These are phyloP conservation scores for Pseudopyrenochaeta lycopersici DNA, from an alignment of 2,329 filamentous ascomycete genomes.

Conservation along the genomic window DNA sequence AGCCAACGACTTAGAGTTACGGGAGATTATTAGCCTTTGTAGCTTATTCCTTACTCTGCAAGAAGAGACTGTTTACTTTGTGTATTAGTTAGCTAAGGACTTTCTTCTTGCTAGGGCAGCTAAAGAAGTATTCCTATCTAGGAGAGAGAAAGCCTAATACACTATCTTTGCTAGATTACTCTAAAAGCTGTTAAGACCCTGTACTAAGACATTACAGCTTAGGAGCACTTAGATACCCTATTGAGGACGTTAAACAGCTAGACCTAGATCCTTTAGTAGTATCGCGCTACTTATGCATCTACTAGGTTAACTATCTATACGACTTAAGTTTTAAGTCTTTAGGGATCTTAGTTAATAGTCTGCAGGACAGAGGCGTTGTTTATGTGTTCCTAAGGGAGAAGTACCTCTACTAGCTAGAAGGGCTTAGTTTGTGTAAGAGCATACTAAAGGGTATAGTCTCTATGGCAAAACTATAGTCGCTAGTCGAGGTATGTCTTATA, in stretches of 20 bases:
- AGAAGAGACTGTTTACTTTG: too few relatives aligned
- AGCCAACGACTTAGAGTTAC: conserved; percentile 2
- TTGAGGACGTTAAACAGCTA: conserved; percentile 25
- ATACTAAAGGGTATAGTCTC: conserved; percentile 7
- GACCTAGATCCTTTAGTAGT: conserved; percentile 35
- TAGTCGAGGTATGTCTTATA: too few relatives aligned
- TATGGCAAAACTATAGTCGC: conserved; percentile 1
- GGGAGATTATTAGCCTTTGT: too few relatives aligned
- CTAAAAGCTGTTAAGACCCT: conserved; percentile 23
- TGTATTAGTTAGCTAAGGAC: too few relatives aligned
- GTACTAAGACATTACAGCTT: conserved; percentile 36
- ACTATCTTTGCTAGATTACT: conserved; percentile 43
- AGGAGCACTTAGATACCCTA: conserved; percentile 18
- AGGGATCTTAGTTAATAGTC: too few relatives aligned
- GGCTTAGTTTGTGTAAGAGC: conserved; percentile 10
- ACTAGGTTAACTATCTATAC: conserved; percentile 47
- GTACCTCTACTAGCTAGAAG: too few relatives aligned
- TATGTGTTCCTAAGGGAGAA: conserved; percentile 6
- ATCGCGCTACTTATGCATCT: conserved; percentile 38
- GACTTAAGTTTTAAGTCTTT: conserved; percentile 5
- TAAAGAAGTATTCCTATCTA: conserved; percentile 40
- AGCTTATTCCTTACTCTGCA: too few relatives aligned
- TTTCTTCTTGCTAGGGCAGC: too few relatives aligned
- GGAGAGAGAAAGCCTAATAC: conserved; percentile 15
- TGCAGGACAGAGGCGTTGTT: conserved; percentile 2